phyloP scores from a whole-genome alignment of 345 rosid genomes.

The Limnanthes douglasii region DNA sequence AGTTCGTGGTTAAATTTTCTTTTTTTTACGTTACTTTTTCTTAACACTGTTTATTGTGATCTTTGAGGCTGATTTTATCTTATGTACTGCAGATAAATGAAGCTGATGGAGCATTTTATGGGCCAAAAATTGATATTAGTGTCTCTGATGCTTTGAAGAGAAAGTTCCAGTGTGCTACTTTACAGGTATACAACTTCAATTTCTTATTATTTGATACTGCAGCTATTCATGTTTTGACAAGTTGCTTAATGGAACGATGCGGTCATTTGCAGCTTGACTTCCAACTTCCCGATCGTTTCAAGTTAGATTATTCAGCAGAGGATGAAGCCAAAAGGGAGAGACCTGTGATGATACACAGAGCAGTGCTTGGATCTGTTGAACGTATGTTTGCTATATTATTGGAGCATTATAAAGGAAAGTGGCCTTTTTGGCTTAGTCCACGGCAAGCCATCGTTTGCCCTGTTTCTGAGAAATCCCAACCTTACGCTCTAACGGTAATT shows the following conservation, averaged over 20 bases:
- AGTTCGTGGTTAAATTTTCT: slow-evolving; percentile 2
- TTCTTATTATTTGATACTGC: not conserved
- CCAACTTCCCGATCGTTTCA: slow-evolving; percentile 78
- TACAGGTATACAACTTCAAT: slow-evolving; percentile 44
- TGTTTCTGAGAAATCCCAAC: slow-evolving; percentile 72
- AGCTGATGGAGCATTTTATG: slow-evolving; percentile 98
- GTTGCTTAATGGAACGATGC: slow-evolving; percentile 1
- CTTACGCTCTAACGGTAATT: slow-evolving; percentile 55
- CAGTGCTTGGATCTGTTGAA: slow-evolving; percentile 91
- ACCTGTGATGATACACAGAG: slow-evolving; percentile 96
- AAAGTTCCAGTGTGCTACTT: slow-evolving; percentile 90
- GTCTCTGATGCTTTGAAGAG: slow-evolving; percentile 92
- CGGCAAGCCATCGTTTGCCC: slow-evolving; percentile 98
- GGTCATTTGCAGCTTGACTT: slow-evolving; percentile 68
- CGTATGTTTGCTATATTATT: slow-evolving; percentile 86
- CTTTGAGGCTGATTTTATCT: not conserved
- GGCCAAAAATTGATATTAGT: slow-evolving; percentile 95
- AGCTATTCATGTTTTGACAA: not conserved
- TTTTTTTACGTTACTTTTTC: not conserved
- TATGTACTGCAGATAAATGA: slow-evolving; percentile 47
- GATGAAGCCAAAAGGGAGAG: slow-evolving; percentile 71
- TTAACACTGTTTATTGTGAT: not conserved
- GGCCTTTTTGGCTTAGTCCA: slow-evolving; percentile 99
- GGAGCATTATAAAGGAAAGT: slow-evolving; percentile 96
- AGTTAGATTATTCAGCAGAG: slow-evolving; percentile 72